A percentile compares a stretch with the other conserved stretches of the same genome.
phyloP scores from a whole-genome alignment of 2,329 filamentous ascomycete species.

The Aspergillus ochraceoroseus region DNA sequence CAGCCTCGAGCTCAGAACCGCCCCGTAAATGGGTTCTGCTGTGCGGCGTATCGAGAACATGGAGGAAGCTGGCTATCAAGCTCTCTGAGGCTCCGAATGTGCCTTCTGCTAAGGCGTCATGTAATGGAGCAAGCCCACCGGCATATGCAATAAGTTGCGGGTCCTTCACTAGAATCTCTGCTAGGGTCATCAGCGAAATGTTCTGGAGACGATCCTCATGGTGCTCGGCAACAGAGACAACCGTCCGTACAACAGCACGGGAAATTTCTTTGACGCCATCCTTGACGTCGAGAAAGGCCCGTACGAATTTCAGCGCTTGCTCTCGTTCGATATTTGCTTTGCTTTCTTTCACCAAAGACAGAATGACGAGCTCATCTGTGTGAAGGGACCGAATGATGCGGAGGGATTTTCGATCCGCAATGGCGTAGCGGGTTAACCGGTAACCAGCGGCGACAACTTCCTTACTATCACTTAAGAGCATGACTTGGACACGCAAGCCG shows the following conservation, averaged over 20 bases:
- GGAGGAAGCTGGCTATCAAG: constrained; percentile 78
- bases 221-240: constrained; percentile 85
- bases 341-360: constrained; percentile 89
- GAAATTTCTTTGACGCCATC: constrained; percentile 85
- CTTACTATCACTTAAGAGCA: constrained; percentile 91
- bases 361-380: constrained; percentile 85
- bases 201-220: constrained; percentile 77
- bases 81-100: constrained; percentile 90
- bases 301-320: constrained; percentile 92
- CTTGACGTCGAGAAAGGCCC: constrained; percentile 92
- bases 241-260: constrained; percentile 76
- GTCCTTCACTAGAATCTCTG: constrained; percentile 84
- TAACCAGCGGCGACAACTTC: constrained; percentile 96
- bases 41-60: constrained; percentile 78
- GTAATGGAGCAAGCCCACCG: constrained; percentile 78
- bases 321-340: constrained; percentile 97
- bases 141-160: constrained; percentile 74
- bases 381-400: constrained; percentile 82
- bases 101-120: constrained; percentile 86
- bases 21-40: constrained; percentile 77
- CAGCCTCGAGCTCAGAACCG: constrained; percentile 80
- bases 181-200: constrained; percentile 87
- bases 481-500: constrained; percentile 85
- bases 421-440: constrained; percentile 85
- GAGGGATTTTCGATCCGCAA: constrained; percentile 84